phyloP scores from a whole-genome alignment of 2,329 filamentous ascomycete species.

The Aspergillus aculeatus region DNA sequence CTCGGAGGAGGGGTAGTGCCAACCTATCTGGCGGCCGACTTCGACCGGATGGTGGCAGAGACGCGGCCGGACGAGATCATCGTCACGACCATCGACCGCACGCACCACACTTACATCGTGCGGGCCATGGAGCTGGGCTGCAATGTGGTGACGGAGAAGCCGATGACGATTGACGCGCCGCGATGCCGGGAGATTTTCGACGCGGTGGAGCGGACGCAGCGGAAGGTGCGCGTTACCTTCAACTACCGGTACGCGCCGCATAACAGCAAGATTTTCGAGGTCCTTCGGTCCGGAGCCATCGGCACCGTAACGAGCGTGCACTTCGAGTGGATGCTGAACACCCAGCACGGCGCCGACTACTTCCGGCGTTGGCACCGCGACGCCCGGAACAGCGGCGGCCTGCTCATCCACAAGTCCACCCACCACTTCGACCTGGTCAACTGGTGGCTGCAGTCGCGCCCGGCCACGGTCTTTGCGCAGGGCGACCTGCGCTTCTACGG shows the following conservation, averaged over 20 bases:
- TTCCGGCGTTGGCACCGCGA: conserved; percentile 65
- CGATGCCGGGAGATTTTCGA: conserved; percentile 57
- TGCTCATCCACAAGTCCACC: conserved; percentile 63
- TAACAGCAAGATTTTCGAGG: conserved; percentile 59
- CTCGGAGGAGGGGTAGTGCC: conserved; percentile 53
- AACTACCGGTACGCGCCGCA: conserved; percentile 67
- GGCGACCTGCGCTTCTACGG: conserved; percentile 62
- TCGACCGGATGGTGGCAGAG: conserved; percentile 57
- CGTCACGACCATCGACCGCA: conserved; percentile 63
- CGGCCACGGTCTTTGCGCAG: conserved; percentile 57
- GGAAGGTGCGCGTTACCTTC: conserved; percentile 58
- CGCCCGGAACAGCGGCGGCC: conserved; percentile 58
- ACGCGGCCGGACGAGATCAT: conserved; percentile 61
- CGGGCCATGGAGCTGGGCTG: conserved; percentile 60
- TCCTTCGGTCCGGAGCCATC: conserved; percentile 56
- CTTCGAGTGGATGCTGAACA: conserved; percentile 65
- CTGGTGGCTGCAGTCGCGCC: conserved; percentile 60
- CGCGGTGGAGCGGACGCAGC: conserved; percentile 52
- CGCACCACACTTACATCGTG: conserved; percentile 61
- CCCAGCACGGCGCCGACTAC: conserved; percentile 61
- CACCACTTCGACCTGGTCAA: conserved; percentile 65
- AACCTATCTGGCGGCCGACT: conserved; percentile 55
- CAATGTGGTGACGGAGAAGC: conserved; percentile 63
- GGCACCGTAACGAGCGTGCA: conserved; percentile 59
- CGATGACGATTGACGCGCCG: conserved; percentile 62